Evolutionary conservation across 768 basidiomycete genomes (phyloP), one percentile per base, ranked within the genome.

Genomic region (Hypholoma sublateritium): DNA sequence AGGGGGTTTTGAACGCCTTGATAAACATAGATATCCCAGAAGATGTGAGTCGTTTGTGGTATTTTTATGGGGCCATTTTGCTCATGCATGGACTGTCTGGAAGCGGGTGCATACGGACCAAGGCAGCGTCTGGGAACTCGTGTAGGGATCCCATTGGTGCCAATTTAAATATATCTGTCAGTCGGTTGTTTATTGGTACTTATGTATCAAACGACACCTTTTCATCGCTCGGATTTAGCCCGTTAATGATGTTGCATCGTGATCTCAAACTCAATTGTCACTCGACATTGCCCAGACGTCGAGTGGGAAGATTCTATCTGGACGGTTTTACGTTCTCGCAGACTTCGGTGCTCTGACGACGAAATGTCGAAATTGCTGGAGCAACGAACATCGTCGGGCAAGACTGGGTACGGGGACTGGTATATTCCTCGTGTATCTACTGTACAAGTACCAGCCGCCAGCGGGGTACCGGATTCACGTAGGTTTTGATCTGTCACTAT

Each of bases 1-100:
- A 77, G 74, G 85, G 80, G 43, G 79, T 87, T 12, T 72, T 90
- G 37, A 80, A 84, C 58, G 83, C 87, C 1, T 73, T 88, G 50
- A 67, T 69, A 22, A 73, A 74, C 52, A 74, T 79, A 54, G 69
- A 74, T 24, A 79, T 88, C 59, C 71, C 78, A 42, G 58, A 68
- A 52, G 76, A 84, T 51, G 88, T 88, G 70, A 69, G 80, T 73
- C 36, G 49, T 52, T 55, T 51, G 39, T 56, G 43, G 37, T 56
- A 34, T 57, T 25, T 59, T 58, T 47, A 37, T 51, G 53, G 28
- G n/a, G 57, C 51, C 62, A 34, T 32, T 56, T 53, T 16, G 56
- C 60, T 61, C 52, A 62, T 59, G 25, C 17, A 25, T 54, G 50
- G 35, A 53, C 34, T 41, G 46, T 53, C 55, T 54, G 57, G 19